Conservation (phyloP, 305 asterid genomes). For the Fraxinus paxiana region DNA sequence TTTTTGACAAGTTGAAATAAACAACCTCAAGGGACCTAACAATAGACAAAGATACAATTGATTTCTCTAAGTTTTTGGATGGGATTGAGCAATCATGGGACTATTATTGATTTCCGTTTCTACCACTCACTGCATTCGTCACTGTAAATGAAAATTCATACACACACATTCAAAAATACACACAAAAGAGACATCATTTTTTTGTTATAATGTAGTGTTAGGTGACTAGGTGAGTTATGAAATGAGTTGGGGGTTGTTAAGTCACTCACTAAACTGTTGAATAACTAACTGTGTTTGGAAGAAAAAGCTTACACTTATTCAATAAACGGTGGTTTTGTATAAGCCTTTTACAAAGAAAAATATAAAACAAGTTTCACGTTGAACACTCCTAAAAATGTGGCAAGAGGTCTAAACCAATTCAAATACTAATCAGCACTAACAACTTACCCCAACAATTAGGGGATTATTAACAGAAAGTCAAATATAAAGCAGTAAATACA, state of each 20-base stretch:
- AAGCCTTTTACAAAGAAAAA: no score
- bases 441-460: no score
- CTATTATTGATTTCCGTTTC: conserved; percentile 73
- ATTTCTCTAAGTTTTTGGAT: neutral
- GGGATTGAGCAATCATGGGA: conserved; percentile 45
- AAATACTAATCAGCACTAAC: no score
- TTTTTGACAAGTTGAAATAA: neutral
- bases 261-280: no score
- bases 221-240: conserved; percentile 1
- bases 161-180: neutral
- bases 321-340: no score
- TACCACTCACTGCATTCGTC: conserved; percentile 80
- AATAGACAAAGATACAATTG: neutral
- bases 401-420: no score
- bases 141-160: conserved; percentile 43
- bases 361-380: no score
- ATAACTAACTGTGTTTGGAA: no score
- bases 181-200: neutral
- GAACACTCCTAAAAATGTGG: no score
- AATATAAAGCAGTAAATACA: no score
- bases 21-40: neutral
- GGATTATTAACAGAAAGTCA: no score
- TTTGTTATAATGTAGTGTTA: neutral
- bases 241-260: neutral
- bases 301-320: no score